Base-by-base conservation (phyloP, 495 filamentous ascomycete species). In the Daldinia vernicosa region DNA sequence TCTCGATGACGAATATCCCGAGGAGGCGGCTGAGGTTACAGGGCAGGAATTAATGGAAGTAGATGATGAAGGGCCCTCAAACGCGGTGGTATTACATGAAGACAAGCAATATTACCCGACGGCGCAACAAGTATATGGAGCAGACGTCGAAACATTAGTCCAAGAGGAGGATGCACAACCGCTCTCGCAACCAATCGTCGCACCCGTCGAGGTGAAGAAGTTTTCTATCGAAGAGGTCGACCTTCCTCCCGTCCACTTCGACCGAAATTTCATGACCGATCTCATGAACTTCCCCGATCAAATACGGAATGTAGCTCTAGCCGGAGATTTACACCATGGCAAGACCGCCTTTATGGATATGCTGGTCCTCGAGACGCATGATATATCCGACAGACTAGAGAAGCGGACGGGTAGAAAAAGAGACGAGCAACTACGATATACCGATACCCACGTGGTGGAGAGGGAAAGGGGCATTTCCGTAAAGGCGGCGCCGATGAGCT, bases 21-120 rank as follows among this genome's bases (percentile, higher is more conserved):
- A 86, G 56, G 88, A 88, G 35, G 88, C 84, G 2, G 85, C 86
- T 52, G 89, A 87, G 63, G 81, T 75, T 33, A 84, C 90, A 63
- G 87, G 90, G 32, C 92, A 96, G 77, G 90, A 98, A 79, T 82
- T 95, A 76, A 98, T 99, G 96, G 93, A 98, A 76, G 80, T 98
- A 28, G 95, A 98, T 79, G 91, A 90, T 80, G 93, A 97, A 54
- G 94, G 93, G n/a, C 93, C 95, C 19, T 98, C 94, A 6, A 99
- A 98, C 79, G 95, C 95, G 47, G 94, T 99, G 33, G 85, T 99
- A 55, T 87, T 99, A 32, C 96, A 99, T 78, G 95, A 99, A 83
- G 96, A 99, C 82, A 98, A 99, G 80, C 95, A 98, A 82, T 99
- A 99, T 77, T 99, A 99, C 76, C 96, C 95, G 17, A 97, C 93